phyloP scores from a whole-genome alignment of 2,329 filamentous ascomycete species.

The Pyrenochaeta sp. region DNA sequence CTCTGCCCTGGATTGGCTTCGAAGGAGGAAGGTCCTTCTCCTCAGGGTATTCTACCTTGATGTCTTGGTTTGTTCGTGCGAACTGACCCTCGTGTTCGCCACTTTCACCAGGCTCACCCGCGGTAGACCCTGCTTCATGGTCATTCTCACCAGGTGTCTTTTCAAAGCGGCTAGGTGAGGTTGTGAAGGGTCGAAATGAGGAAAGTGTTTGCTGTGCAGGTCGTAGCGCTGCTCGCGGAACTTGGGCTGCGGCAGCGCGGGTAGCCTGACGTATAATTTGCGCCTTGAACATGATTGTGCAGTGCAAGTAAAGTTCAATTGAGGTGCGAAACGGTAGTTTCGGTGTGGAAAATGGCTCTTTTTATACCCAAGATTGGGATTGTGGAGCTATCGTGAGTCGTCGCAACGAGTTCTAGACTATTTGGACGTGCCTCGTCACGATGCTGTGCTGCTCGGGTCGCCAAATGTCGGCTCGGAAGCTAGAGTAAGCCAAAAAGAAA shows the following conservation, averaged over 20 bases:
- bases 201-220: slow-evolving; percentile 24
- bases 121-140: slow-evolving; percentile 46
- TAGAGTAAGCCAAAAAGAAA: neutral
- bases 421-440: slow-evolving; percentile 4
- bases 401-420: slow-evolving; percentile 8
- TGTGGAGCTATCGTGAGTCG: slow-evolving; percentile 20
- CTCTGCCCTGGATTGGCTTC: slow-evolving; percentile 75
- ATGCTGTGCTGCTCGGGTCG: slow-evolving; percentile 16
- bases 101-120: slow-evolving; percentile 50
- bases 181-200: slow-evolving; percentile 38
- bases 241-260: slow-evolving; percentile 35
- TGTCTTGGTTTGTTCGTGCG: slow-evolving; percentile 80
- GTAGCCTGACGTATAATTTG: slow-evolving; percentile 42
- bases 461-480: slow-evolving; percentile 11
- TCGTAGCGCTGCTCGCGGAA: slow-evolving; percentile 35
- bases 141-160: slow-evolving; percentile 28
- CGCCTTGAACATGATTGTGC: slow-evolving; percentile 44
- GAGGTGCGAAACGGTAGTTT: slow-evolving; percentile 3
- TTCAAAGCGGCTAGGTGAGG: slow-evolving; percentile 38
- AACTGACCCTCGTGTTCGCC: slow-evolving; percentile 70
- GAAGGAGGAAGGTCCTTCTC: slow-evolving; percentile 77
- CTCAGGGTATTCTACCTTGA: slow-evolving; percentile 80
- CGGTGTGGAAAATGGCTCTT: neutral
- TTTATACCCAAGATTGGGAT: slow-evolving; percentile 13
- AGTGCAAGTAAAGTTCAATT: slow-evolving; percentile 7